Evolutionary conservation across 805 yeast genomes (phyloP).

Genomic region (Wickerhamomyces strasburgensis): DNA sequence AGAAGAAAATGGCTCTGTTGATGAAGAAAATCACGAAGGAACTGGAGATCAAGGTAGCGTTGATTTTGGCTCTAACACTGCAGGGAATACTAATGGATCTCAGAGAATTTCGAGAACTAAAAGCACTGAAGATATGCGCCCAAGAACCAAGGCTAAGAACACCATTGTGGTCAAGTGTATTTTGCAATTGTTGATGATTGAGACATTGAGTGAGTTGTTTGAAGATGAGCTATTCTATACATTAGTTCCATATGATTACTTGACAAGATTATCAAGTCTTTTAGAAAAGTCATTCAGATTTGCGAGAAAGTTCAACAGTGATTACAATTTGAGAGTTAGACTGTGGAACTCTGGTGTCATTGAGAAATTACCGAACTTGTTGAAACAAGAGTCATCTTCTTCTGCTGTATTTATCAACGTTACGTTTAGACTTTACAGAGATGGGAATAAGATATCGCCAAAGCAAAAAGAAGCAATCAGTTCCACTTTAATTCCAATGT

Average conservation of each 20-base stretch:
- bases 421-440: conserved; percentile 74
- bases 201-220: conserved; percentile 74
- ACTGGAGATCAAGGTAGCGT: conserved; percentile 8
- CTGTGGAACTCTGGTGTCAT: conserved; percentile 90
- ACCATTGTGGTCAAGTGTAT: conserved; percentile 90
- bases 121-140: conserved; percentile 35
- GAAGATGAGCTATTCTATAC: conserved; percentile 65
- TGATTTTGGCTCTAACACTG: conserved; percentile 22
- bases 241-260: conserved; percentile 59
- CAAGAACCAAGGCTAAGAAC: conserved; percentile 53
- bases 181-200: conserved; percentile 82
- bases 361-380: conserved; percentile 84
- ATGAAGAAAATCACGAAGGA: conserved; percentile 2
- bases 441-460: conserved; percentile 44
- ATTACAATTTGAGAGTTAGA: conserved; percentile 80
- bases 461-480: conserved; percentile 47
- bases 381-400: conserved; percentile 87
- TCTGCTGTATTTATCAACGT: conserved; percentile 82
- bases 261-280: conserved; percentile 54
- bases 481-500: conserved; percentile 56
- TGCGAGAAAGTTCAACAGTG: conserved; percentile 82
- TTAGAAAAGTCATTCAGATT: conserved; percentile 71
- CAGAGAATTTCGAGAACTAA: conserved; percentile 10
- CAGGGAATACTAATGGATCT: conserved; percentile 26
- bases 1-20: conserved; percentile 21